These are phyloP conservation scores for Misopates orontium DNA, from an alignment of 257 asterid genomes.

Conservation along the genomic window DNA sequence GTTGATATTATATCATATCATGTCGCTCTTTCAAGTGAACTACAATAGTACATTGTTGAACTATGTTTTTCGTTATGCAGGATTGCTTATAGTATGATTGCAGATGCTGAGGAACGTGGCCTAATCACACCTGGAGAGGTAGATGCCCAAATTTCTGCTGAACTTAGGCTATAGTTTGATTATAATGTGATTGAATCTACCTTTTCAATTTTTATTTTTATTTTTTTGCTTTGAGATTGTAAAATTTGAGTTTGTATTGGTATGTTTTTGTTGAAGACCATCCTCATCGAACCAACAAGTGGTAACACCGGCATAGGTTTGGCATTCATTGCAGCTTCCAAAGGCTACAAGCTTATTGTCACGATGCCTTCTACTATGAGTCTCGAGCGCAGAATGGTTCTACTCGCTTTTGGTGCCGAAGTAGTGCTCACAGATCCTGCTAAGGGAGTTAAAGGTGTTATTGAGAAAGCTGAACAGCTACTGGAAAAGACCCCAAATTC, in stretches of 20 bases:
- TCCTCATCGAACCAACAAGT: conserved; percentile 90
- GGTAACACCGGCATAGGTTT: conserved; percentile 94
- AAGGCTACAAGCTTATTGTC: conserved; percentile 79
- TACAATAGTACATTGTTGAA: background rate
- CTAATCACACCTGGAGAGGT: conserved; percentile 88
- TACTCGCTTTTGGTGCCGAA: conserved; percentile 90
- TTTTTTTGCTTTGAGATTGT: background rate
- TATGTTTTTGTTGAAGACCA: conserved; percentile 54
- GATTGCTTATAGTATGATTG: conserved; percentile 93
- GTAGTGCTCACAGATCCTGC: conserved; percentile 86
- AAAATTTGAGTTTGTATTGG: conserved; percentile 7
- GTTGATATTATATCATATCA: background rate
- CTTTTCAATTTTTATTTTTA: background rate
- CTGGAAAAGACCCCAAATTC: conserved; percentile 74
- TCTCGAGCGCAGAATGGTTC: conserved; percentile 81
- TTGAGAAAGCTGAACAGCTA: conserved; percentile 86
- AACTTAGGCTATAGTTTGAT: background rate
- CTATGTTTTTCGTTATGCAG: conserved; percentile 38
- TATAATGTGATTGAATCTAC: background rate
- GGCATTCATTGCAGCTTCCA: conserved; percentile 96
- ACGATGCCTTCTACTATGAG: conserved; percentile 94
- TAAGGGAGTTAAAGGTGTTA: conserved; percentile 89
- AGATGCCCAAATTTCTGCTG: conserved; percentile 13
- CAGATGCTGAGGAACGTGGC: conserved; percentile 83
- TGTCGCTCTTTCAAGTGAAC: background rate